Evolutionary conservation across 106 monocot genomes (phyloP), one percentile per base, ranked within the genome.

Genomic region (Dactylorhiza incarnata): DNA sequence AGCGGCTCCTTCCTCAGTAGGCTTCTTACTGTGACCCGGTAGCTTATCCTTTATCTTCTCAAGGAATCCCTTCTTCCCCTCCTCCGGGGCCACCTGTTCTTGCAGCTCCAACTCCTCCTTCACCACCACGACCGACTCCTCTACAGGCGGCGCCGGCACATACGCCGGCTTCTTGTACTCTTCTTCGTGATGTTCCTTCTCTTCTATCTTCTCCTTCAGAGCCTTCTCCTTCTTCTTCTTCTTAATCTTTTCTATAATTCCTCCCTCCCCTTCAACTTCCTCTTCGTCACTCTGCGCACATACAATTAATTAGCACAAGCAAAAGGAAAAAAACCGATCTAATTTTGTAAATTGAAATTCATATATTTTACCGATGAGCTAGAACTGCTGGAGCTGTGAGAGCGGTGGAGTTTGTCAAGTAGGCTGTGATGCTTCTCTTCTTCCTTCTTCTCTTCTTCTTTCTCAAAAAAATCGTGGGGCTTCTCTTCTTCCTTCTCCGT

Each of bases 1-100:
- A 25, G 26, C n/a, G 19, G 14, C 49, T 8, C 3, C 22, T 37
- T 77, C 77, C 22, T 19, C 77, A 1, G 17, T 3, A 0, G 25
- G 1, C 14, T 68, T 51, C 52, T 68, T 70, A n/a, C 49, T 15
- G 53, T 70, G 51, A 12, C 77, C 53, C 4, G 77, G 77, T 4
- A 77, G 45, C 65, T 76, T 76, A 44, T 76, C 76, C 66, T 47
- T 76, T 62, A 76, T 76, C 66, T 76, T 76, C 12, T 76, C 66
- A 7, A 76, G 49, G 48, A 76, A 65, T 2, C 77, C 77, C 43
- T 68, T 68, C 50, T 69, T 70, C 77, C 22, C 69, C 44, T 54
- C 77, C 13, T 70, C 77, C 11, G 13, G 14, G 17, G 15, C 25
- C 50, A 0, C 67, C 9, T 19, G 19, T 47, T 45, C 58, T 19